Percentiles rank a stretch among this genome's conserved stretches.
phyloP scores from a whole-genome alignment of 2,329 filamentous ascomycete genomes.

The Fragosphaeria purpurea region DNA sequence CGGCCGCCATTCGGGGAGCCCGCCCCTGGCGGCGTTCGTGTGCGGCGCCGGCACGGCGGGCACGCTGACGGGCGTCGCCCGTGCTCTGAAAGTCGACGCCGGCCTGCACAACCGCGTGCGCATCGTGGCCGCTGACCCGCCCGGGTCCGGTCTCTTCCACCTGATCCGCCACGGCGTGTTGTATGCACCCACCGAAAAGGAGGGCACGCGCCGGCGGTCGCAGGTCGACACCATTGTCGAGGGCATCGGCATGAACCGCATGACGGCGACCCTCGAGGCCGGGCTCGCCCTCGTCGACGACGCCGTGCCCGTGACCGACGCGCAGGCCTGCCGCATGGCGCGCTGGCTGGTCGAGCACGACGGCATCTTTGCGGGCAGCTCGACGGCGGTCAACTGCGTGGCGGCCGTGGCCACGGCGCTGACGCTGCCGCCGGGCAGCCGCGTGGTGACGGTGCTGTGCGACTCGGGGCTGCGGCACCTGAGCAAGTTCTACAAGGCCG shows the following conservation, averaged over 20 bases:
- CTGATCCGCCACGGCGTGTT: conserved; percentile 88
- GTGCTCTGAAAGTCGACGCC: conserved; percentile 64
- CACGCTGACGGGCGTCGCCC: conserved; percentile 78
- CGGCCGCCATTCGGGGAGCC: neutral
- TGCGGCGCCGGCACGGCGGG: conserved; percentile 91
- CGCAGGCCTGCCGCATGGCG: conserved; percentile 88
- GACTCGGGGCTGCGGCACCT: conserved; percentile 75
- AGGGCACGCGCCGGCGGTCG: conserved; percentile 78
- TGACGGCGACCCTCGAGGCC: conserved; percentile 88
- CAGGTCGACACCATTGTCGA: conserved; percentile 97
- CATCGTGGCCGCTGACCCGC: conserved; percentile 83
- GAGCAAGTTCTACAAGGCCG: conserved; percentile 74
- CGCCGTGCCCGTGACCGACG: conserved; percentile 78
- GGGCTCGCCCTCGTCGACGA: conserved; percentile 82
- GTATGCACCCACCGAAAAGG: conserved; percentile 80
- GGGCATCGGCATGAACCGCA: conserved; percentile 86
- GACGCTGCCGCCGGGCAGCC: conserved; percentile 49
- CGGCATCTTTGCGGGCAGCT: conserved; percentile 88
- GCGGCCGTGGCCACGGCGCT: conserved; percentile 62
- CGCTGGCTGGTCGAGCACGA: conserved; percentile 92
- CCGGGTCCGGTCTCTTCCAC: conserved; percentile 89
- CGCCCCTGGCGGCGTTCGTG: conserved; percentile 69
- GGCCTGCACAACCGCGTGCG: conserved; percentile 45
- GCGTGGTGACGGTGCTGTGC: conserved; percentile 74
- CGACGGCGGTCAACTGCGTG: conserved; percentile 92